Evolutionary conservation across 352 stramenopile genomes (phyloP).

Genomic region (Globisporangium yorkense): DNA sequence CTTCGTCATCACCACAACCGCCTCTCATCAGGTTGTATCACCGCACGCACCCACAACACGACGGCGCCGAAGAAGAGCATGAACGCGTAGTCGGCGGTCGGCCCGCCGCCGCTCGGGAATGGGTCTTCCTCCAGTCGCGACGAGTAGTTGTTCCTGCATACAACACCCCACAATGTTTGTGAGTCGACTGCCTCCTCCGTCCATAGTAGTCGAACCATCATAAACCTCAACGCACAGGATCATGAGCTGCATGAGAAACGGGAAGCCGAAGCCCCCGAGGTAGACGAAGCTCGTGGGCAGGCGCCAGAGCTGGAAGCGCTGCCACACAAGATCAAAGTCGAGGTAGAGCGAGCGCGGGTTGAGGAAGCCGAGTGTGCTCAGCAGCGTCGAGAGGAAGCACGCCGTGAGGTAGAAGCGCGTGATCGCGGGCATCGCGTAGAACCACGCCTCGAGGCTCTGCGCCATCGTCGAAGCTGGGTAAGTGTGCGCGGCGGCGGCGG

Average conservation of each 20-base stretch:
- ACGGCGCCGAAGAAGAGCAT: constrained; percentile 83
- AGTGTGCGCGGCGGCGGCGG: too few species aligned
- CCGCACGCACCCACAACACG: constrained; percentile 59
- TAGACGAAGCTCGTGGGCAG: constrained; percentile 87
- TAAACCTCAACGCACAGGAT: constrained; percentile 53
- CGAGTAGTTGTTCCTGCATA: constrained; percentile 71
- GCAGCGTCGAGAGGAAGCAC: constrained; percentile 76
- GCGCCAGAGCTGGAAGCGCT: constrained; percentile 87
- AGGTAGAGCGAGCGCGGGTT: constrained; percentile 82
- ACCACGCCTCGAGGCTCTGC: constrained; percentile 77
- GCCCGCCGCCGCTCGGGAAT: constrained; percentile 71
- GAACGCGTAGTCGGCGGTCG: constrained; percentile 86
- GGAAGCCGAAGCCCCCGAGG: constrained; percentile 84
- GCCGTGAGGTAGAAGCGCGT: constrained; percentile 83
- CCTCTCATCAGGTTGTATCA: not conserved
- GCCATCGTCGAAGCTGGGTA: constrained; percentile 28
- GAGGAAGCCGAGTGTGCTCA: constrained; percentile 74
- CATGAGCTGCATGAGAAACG: constrained; percentile 90
- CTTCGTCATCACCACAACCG: not conserved
- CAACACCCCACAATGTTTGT: not conserved
- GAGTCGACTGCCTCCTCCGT: not conserved
- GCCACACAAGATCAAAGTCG: constrained; percentile 81
- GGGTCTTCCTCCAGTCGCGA: constrained; percentile 78
- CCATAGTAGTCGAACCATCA: not conserved
- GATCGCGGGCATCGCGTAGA: constrained; percentile 78